phyloP scores from a whole-genome alignment of 208 protist species.

The Acanthamoeba royreba region DNA sequence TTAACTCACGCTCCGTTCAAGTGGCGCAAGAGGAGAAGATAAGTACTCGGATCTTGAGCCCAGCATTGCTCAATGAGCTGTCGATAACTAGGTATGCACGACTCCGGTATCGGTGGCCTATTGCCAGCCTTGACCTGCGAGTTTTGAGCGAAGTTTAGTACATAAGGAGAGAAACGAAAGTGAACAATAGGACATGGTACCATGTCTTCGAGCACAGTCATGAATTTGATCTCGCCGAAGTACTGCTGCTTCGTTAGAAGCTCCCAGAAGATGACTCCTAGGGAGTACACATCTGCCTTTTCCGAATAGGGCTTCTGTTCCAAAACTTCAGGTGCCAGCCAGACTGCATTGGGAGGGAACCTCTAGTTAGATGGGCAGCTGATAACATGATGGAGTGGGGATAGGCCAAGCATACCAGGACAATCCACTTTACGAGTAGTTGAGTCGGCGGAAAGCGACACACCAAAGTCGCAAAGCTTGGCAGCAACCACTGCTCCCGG shows the following conservation, averaged over 20 bases:
- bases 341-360: neutral
- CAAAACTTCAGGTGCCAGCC: slow-evolving; percentile 20
- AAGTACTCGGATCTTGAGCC: neutral
- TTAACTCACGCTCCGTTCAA: neutral
- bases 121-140: neutral
- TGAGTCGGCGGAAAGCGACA: neutral
- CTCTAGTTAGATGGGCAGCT: neutral
- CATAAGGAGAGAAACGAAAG: neutral
- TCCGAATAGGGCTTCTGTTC: neutral
- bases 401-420: neutral
- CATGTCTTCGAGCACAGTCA: neutral
- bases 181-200: neutral
- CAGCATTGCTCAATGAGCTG: slow-evolving; percentile 2
- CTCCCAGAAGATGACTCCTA: slow-evolving; percentile 41
- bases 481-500: neutral
- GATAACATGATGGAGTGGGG: neutral
- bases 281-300: neutral
- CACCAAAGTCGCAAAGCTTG: slow-evolving; percentile 28
- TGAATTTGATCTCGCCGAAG: slow-evolving; percentile 31
- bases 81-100: neutral
- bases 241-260: slow-evolving; percentile 10
- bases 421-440: neutral
- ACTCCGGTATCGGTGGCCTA: neutral
- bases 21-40: neutral
- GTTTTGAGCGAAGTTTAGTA: neutral